Base-by-base conservation (phyloP, 106 monocot genomes). In the Iris macrosiphon region DNA sequence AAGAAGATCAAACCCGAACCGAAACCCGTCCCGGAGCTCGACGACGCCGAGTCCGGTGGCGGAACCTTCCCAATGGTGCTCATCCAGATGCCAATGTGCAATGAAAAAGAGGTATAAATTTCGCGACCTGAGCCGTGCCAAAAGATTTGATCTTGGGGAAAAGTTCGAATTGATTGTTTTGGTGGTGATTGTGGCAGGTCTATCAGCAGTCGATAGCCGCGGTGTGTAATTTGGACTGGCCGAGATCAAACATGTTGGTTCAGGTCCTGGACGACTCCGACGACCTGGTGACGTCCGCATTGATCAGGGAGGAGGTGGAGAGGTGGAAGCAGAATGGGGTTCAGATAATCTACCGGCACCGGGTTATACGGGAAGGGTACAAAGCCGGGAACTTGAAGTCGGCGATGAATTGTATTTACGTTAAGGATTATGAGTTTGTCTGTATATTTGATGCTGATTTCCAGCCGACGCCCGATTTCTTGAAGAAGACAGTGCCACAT, bases 21-120 rank as follows among this genome's bases (percentile, higher is more conserved):
- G 3, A 76, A 76, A 59, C 12, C 43, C 28, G 35, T 24, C 31
- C 33, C 20, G 10, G 57, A 14, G 0, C 43, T 7, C 15, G 40
- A 53, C 1, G 83, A 89, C 22, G 55, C 29, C 4, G 91, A 85
- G 28, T 58, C 72, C 15, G 80, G 69, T 34, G 68, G 59, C 2
- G 72, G 46, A 13, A 52, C 72, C 62, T 86, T 76, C 68, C 95
- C 95, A 40, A 86, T 86, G 85, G 89, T 96, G 22, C 71, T 96
- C 21, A 76, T 96, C 40, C 95, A 96, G 60, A 96, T 96, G 26
- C 95, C 95, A 25, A 96, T 96, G 95, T 96, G 95, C 82, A 96
- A 96, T 50, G 95, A 96, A 74, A 85, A 66, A 58, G 95, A 96
- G 89, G 95, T 86, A 45, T 27, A 61, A 44, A 31, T 62, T 35